Percentiles rank a stretch among this genome's conserved stretches.
phyloP scores from a whole-genome alignment of 1,284 basidiomycete species.

The Moesziomyces sp. region DNA sequence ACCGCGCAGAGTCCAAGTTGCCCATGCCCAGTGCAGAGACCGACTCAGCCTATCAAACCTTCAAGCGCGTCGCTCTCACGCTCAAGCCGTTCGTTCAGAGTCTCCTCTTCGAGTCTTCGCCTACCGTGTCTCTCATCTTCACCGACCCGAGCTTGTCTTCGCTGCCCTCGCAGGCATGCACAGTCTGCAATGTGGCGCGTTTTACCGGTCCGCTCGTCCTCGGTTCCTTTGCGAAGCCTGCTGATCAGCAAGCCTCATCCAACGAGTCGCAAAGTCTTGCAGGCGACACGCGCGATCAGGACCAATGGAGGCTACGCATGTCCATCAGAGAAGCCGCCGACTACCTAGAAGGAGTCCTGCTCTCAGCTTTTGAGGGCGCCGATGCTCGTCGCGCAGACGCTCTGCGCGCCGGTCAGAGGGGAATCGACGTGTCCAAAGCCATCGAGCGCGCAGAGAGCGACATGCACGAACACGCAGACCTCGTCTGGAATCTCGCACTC shows the following conservation, averaged over 20 bases:
- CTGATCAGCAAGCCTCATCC: background rate
- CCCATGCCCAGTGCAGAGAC: conserved; percentile 28
- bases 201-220: conserved; percentile 75
- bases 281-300: conserved; percentile 9
- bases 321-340: conserved; percentile 74
- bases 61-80: conserved; percentile 41
- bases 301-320: conserved; percentile 28
- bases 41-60: conserved; percentile 47
- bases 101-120: conserved; percentile 36
- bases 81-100: conserved; percentile 46
- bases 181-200: conserved; percentile 76
- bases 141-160: conserved; percentile 32
- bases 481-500: conserved; percentile 31
- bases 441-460: conserved; percentile 40
- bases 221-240: conserved; percentile 28
- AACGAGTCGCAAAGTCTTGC: background rate
- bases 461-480: conserved; percentile 38
- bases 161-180: conserved; percentile 30
- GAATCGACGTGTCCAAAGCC: conserved; percentile 44
- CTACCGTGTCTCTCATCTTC: conserved; percentile 39
- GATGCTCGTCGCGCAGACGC: conserved; percentile 73
- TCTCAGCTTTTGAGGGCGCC: conserved; percentile 84
- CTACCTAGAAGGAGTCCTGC: conserved; percentile 83
- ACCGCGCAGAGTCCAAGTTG: conserved; percentile 31
- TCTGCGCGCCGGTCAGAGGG: conserved; percentile 31